Evolutionary conservation across 1,139 yeast genomes (phyloP).

Genomic region (Debaryomycetaceae sp.): DNA sequence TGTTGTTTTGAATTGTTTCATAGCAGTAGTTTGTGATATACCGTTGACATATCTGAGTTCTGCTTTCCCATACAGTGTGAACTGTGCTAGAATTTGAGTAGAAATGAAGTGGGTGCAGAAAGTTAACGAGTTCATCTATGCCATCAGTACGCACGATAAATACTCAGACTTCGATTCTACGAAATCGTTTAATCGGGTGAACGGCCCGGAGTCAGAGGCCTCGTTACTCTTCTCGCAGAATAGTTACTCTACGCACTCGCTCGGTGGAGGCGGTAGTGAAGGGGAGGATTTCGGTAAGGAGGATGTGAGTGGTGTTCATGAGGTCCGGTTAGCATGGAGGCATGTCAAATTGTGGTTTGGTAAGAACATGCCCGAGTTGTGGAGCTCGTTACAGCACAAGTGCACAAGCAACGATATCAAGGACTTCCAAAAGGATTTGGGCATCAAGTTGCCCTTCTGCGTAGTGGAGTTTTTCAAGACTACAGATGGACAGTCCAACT

Average conservation of each 20-base stretch:
- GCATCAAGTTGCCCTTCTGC: slow-evolving; percentile 54
- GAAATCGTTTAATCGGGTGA: slow-evolving; percentile 43
- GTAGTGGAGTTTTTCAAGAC: slow-evolving; percentile 56
- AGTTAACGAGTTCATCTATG: slow-evolving; percentile 57
- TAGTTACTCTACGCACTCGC: slow-evolving; percentile 21
- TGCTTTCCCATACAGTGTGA: no score
- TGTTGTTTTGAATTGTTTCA: not conserved
- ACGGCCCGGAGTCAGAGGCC: slow-evolving; percentile 39
- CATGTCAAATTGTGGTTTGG: slow-evolving; percentile 62
- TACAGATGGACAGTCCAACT: slow-evolving; percentile 68
- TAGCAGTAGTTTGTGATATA: not conserved
- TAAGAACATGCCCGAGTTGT: slow-evolving; percentile 53
- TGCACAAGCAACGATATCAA: slow-evolving; percentile 60
- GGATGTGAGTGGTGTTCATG: slow-evolving; percentile 54
- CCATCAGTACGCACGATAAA: slow-evolving; percentile 62
- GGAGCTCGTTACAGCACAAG: slow-evolving; percentile 56
- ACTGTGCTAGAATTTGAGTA: not conserved
- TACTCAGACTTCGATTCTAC: slow-evolving; percentile 64
- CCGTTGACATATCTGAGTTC: not conserved
- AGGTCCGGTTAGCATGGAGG: slow-evolving; percentile 64
- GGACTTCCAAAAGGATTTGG: slow-evolving; percentile 64
- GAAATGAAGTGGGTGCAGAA: slow-evolving; percentile 30
- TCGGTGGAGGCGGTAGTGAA: slow-evolving; percentile 9
- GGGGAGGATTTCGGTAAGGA: slow-evolving; percentile 7
- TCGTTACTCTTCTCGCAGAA: slow-evolving; percentile 31